Conservation (phyloP, 2,329 filamentous ascomycete genomes). For the Scopulariopsis brevicaulis region DNA sequence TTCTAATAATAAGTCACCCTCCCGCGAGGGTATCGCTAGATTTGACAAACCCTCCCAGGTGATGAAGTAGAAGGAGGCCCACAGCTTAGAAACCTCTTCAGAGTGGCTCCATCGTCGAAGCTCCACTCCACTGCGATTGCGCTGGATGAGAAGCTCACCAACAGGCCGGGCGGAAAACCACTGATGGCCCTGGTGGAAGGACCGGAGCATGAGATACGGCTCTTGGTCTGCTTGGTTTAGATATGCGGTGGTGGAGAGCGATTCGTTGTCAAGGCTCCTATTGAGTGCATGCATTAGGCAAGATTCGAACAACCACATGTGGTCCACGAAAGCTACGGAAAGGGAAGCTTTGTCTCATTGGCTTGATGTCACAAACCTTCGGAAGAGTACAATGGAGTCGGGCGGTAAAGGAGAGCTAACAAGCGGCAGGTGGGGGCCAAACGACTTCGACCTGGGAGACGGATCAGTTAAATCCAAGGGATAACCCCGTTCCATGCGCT, state of each 20-base stretch:
- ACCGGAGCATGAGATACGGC: constrained; percentile 36
- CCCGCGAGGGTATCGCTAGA: neutral
- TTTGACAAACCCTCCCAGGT: constrained; percentile 46
- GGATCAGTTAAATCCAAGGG: neutral
- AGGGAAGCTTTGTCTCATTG: neutral
- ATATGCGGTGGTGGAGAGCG: constrained; percentile 41
- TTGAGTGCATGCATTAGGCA: neutral
- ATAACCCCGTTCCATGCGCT: neutral
- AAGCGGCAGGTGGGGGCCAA: constrained; percentile 27
- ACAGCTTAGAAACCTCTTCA: constrained; percentile 31
- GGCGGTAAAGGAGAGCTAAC: constrained; percentile 22
- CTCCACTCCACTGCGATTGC: constrained; percentile 34
- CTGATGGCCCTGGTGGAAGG: constrained; percentile 22
- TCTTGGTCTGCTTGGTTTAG: constrained; percentile 28
- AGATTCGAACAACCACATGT: neutral
- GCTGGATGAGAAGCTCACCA: constrained; percentile 41
- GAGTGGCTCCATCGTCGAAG: constrained; percentile 39
- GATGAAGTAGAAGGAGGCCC: constrained; percentile 43
- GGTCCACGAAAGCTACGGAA: neutral
- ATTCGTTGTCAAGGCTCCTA: constrained; percentile 44
- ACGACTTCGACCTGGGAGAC: constrained; percentile 28
- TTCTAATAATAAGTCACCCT: neutral
- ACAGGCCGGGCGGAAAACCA: constrained; percentile 39
- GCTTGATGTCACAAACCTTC: constrained; percentile 26
- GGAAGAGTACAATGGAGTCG: constrained; percentile 40